Conservation (phyloP, 2,329 filamentous ascomycete species). For the Fusarium liriodendri region DNA sequence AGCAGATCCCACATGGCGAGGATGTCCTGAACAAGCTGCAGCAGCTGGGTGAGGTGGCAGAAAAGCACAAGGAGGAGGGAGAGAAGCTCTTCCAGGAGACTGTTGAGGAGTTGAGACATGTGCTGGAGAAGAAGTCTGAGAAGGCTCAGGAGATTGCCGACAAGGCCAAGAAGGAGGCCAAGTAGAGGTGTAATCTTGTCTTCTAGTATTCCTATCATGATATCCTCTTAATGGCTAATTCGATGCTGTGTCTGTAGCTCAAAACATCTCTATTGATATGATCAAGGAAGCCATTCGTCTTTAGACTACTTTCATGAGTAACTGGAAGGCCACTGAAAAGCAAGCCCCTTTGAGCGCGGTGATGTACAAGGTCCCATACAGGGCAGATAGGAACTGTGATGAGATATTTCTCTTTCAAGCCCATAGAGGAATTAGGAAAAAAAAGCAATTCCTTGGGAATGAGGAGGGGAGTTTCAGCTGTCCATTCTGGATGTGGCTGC, state of each 20-base stretch:
- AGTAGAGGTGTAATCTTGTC: constrained; percentile 43
- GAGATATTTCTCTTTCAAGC: not conserved
- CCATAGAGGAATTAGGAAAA: not conserved
- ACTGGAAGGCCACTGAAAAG: too few relatives aligned
- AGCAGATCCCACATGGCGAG: constrained; percentile 72
- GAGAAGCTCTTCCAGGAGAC: constrained; percentile 77
- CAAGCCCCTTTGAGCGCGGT: not conserved
- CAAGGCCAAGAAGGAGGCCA: constrained; percentile 62
- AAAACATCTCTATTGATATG: not conserved
- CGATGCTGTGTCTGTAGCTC: not conserved
- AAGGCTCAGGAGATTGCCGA: constrained; percentile 69
- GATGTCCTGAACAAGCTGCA: constrained; percentile 75
- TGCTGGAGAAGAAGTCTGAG: constrained; percentile 69
- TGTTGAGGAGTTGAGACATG: constrained; percentile 72
- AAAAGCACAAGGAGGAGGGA: constrained; percentile 76
- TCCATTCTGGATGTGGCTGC: not conserved
- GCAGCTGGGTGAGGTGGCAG: constrained; percentile 71
- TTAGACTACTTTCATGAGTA: too few relatives aligned
- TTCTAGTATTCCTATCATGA: not conserved
- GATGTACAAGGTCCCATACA: not conserved
- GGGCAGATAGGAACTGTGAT: not conserved
- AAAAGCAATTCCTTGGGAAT: not conserved
- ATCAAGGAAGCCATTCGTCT: too few relatives aligned
- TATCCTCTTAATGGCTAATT: constrained; percentile 2
- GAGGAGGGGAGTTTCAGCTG: not conserved